Conservation (phyloP, 805 yeast species). For the Starmerella bacillaris region DNA sequence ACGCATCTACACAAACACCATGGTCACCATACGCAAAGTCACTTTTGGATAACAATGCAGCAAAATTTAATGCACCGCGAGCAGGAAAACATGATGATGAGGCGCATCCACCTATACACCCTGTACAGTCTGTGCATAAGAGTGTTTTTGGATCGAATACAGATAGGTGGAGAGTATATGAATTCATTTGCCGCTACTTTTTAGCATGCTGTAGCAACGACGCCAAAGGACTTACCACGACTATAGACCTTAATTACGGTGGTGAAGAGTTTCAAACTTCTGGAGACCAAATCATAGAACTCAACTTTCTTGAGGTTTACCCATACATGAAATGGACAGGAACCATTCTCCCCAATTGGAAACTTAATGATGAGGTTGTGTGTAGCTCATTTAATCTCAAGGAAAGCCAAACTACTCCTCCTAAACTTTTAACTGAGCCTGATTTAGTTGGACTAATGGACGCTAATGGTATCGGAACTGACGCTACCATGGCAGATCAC, state of each 20-base stretch:
- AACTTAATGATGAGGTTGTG: constrained; percentile 37
- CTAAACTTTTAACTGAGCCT: constrained; percentile 71
- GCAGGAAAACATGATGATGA: constrained; percentile 73
- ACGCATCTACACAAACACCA: constrained; percentile 22
- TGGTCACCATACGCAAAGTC: constrained; percentile 61
- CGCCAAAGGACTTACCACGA: constrained; percentile 59
- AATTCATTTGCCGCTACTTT: constrained; percentile 68
- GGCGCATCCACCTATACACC: constrained; percentile 98
- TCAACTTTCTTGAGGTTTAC: constrained; percentile 67
- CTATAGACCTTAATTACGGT: constrained; percentile 57
- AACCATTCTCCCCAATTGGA: constrained; percentile 44
- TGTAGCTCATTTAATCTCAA: constrained; percentile 41
- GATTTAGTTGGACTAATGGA: constrained; percentile 90
- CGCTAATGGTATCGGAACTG: constrained; percentile 93
- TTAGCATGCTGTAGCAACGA: constrained; percentile 84
- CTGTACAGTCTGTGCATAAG: constrained; percentile 29
- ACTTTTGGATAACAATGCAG: constrained; percentile 23
- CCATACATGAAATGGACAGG: constrained; percentile 61
- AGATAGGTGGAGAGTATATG: constrained; percentile 53
- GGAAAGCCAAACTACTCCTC: constrained; percentile 67
- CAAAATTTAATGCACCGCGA: constrained; percentile 48
- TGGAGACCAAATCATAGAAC: constrained; percentile 58
- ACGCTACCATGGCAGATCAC: constrained; percentile 97
- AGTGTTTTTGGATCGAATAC: constrained; percentile 22
- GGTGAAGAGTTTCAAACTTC: constrained; percentile 50